Conservation (phyloP, 192 early-diverging fungal genomes). For the Coemansia sp. region DNA sequence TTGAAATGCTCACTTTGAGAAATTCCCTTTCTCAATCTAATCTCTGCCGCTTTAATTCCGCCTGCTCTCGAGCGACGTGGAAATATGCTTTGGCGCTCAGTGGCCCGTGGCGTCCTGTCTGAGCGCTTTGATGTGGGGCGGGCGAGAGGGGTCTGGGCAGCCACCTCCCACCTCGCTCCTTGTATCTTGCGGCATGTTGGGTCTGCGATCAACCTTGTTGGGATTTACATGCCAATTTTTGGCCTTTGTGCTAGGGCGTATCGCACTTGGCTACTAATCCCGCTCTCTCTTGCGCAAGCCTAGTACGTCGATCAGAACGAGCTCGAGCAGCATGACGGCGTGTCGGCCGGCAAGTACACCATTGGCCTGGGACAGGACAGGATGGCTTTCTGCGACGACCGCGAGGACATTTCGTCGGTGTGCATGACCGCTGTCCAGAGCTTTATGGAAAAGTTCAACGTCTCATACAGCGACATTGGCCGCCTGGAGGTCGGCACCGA, state of each 20-base stretch:
- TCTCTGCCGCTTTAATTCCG: too few relatives aligned
- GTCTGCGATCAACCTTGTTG: too few relatives aligned
- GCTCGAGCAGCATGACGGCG: conserved; percentile 83
- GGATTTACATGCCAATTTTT: too few relatives aligned
- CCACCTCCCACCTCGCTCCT: too few relatives aligned
- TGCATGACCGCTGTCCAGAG: conserved; percentile 72
- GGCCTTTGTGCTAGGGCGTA: not conserved
- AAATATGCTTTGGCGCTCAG: too few relatives aligned
- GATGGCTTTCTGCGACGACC: conserved; percentile 95
- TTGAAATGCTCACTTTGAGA: too few relatives aligned
- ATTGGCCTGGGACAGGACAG: conserved; percentile 93
- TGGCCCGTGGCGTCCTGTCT: too few relatives aligned
- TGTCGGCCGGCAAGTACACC: conserved; percentile 94
- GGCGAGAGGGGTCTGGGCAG: too few relatives aligned
- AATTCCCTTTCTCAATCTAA: too few relatives aligned
- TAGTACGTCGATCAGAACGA: conserved; percentile 46
- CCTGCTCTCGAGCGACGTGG: too few relatives aligned
- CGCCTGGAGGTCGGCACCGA: conserved; percentile 97
- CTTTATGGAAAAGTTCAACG: conserved; percentile 90
- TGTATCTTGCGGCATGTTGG: too few relatives aligned
- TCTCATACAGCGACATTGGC: conserved; percentile 82
- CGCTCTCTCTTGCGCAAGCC: not conserved
- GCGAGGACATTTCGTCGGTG: conserved; percentile 62
- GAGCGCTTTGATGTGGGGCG: not conserved
- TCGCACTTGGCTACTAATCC: not conserved